phyloP scores from a whole-genome alignment of 2,329 filamentous ascomycete species.

The Verticillium zaregamsianum region DNA sequence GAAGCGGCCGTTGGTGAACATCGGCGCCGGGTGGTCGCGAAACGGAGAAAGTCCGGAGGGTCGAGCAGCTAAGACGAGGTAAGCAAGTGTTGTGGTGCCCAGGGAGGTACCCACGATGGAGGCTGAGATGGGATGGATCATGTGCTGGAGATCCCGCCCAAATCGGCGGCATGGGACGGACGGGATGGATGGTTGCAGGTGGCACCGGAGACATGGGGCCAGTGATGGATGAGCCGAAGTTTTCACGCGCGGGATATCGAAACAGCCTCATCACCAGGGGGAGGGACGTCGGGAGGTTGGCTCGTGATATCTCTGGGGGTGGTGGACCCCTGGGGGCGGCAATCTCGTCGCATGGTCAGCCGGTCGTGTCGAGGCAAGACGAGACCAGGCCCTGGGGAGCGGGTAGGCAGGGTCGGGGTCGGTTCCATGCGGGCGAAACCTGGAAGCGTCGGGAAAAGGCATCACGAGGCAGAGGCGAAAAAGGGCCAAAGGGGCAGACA shows the following conservation, averaged over 20 bases:
- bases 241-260: neutral
- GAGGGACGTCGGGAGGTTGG: no score
- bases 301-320: no score
- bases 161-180: neutral
- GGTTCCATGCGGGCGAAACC: neutral
- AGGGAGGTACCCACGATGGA: neutral
- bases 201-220: neutral
- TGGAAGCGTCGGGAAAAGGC: neutral
- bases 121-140: neutral
- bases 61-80: neutral
- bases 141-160: neutral
- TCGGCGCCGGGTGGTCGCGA: neutral
- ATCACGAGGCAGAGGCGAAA: neutral
- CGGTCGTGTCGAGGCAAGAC: no score
- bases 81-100: neutral
- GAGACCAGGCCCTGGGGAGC: no score
- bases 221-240: neutral
- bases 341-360: no score
- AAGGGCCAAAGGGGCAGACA: neutral
- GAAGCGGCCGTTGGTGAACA: neutral
- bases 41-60: neutral
- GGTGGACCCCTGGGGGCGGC: no score
- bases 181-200: neutral
- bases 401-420: neutral
- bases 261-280: neutral